These are phyloP conservation scores for Cryptosporidium xiaoi DNA, from an alignment of 169 alveolate genomes.

Conservation along the genomic window DNA sequence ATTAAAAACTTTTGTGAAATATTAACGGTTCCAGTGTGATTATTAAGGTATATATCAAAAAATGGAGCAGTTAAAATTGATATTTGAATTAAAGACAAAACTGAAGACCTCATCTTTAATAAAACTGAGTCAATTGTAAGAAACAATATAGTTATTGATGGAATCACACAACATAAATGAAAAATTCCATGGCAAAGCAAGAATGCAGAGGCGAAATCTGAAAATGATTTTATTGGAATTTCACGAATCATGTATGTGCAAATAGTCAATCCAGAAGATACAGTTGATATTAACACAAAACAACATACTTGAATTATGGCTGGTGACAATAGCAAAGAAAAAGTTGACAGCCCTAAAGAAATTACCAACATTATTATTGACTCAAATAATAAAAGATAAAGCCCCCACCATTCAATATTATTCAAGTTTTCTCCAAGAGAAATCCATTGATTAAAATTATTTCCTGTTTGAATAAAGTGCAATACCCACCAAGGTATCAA, in stretches of 20 bases:
- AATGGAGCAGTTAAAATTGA: conserved; percentile 39
- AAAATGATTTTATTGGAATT: conserved; percentile 61
- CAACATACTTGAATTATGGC: conserved; percentile 49
- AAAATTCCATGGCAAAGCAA: conserved; percentile 65
- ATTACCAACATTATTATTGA: conserved; percentile 2
- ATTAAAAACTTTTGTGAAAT: not conserved
- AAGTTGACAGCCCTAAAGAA: conserved; percentile 1
- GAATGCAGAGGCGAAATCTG: conserved; percentile 48
- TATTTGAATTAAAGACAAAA: conserved; percentile 11
- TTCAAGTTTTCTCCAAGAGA: not conserved
- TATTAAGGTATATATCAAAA: conserved; percentile 14
- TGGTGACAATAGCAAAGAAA: conserved; percentile 13
- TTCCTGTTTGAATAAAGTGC: conserved; percentile 33
- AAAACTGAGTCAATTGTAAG: conserved; percentile 10
- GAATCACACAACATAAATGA: conserved; percentile 25
- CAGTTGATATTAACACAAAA: conserved; percentile 37
- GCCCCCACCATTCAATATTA: conserved; percentile 40
- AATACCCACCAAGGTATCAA: conserved; percentile 61
- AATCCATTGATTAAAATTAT: conserved; percentile 60
- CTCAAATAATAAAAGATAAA: conserved; percentile 19
- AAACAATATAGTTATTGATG: conserved; percentile 18
- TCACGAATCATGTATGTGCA: conserved; percentile 39
- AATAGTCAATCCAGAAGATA: conserved; percentile 53
- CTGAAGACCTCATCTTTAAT: conserved; percentile 3
- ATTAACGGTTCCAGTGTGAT: not conserved